Base-by-base conservation (phyloP, 129 eudicot species). In the Saposhnikovia divaricata region DNA sequence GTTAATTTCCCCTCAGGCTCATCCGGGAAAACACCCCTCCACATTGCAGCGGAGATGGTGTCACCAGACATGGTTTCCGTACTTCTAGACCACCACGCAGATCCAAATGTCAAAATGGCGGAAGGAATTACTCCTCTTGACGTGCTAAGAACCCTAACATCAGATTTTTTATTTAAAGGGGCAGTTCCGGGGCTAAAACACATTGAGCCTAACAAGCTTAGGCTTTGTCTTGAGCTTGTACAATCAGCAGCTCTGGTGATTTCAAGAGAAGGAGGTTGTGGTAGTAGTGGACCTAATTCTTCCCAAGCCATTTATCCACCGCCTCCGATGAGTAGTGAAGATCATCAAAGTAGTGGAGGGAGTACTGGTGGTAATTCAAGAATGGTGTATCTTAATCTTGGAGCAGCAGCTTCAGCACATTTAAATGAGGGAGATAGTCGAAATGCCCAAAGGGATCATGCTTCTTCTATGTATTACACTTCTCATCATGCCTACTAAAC, bases 11-110 rank as follows among this genome's bases (percentile, higher is more conserved):
- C 92, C 40, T 96, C 93, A 0, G 98, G 96, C 18, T 97, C 97
- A 2, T 82, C 88, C 0, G 96, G 98, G 27, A 95, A 95, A 81
- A 88, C 96, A 43, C 97, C 98, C 2, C 92, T 95, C 31, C 98
- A 95, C 80, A 68, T 90, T 15, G 98, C 98, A 1, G 92, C 98
- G 0, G 97, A 95, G 84, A 92, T 95, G 98, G 98, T 92, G 34
- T 92, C 97, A 1, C 96, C 98, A 15, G 98, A 95, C 82, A 95
- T 95, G 98, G 98, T 95, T 37, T 91, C 98, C 0, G 98, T 95
- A 4, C 84, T 95, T 2, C 89, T 95, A 0, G 98, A 95, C 87
- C 98, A 95, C 86, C 98, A 95, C 76, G 98, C 98, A 0, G 97
- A 95, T 85, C 98, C 98, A 0, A 92, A 88, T 81, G 94, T 87